Percentiles rank a stretch among this genome's conserved stretches.
phyloP scores from a whole-genome alignment of 768 basidiomycete species.

The Macrolepiota fuliginosa region DNA sequence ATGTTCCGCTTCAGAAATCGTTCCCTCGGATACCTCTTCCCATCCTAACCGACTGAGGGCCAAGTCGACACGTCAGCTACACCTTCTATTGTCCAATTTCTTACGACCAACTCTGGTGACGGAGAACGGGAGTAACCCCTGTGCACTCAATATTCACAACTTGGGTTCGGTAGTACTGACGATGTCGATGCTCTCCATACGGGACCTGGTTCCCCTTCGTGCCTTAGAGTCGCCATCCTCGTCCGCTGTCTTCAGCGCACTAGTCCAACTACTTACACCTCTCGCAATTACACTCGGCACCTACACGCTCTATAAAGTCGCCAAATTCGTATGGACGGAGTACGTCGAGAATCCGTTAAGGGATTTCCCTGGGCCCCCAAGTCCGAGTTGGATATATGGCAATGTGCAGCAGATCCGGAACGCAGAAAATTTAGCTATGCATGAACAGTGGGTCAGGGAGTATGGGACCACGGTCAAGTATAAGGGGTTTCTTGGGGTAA shows the following conservation, averaged over 20 bases:
- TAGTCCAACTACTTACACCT: slow-evolving; percentile 19
- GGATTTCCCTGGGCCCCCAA: slow-evolving; percentile 49
- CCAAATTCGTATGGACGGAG: slow-evolving; percentile 26
- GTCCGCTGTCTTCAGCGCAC: background rate
- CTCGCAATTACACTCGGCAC: slow-evolving; percentile 19
- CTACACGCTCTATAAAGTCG: slow-evolving; percentile 31
- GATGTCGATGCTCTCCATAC: background rate
- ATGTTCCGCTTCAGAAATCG: no score
- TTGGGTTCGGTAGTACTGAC: background rate
- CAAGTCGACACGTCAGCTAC: no score
- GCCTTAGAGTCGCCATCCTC: background rate
- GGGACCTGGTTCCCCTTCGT: background rate
- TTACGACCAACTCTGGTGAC: no score
- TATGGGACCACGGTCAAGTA: slow-evolving; percentile 48
- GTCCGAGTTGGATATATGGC: slow-evolving; percentile 43
- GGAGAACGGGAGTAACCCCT: background rate
- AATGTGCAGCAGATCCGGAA: slow-evolving; percentile 43
- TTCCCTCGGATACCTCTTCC: no score
- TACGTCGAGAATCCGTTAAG: slow-evolving; percentile 40
- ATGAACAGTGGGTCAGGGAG: slow-evolving; percentile 41
- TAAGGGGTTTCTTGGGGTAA: slow-evolving; percentile 43
- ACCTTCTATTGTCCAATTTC: no score
- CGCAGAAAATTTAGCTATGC: slow-evolving; percentile 30
- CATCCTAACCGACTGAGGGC: no score
- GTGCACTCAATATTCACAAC: background rate